Conservation (phyloP, 2,329 filamentous ascomycete species). For the Fusarium sambucinum region DNA sequence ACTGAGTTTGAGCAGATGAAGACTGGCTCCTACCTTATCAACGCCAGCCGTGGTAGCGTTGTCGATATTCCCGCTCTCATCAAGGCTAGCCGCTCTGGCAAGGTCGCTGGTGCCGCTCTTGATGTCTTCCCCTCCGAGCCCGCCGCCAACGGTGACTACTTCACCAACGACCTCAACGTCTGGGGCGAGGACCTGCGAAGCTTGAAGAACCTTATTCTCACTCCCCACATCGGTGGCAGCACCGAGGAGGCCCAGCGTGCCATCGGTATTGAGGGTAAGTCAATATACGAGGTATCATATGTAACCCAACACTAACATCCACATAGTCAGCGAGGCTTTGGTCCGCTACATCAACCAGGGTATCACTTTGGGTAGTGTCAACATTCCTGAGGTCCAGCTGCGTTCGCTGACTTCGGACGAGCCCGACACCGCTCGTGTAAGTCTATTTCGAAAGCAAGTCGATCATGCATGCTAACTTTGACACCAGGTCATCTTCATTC, state of each 20-base stretch:
- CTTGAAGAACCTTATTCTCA: conserved; percentile 93
- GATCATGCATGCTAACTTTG: conserved; percentile 28
- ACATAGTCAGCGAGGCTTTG: conserved; percentile 80
- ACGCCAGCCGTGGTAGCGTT: conserved; percentile 92
- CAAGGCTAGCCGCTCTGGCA: conserved; percentile 85
- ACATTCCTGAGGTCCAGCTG: conserved; percentile 93
- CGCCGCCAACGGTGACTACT: conserved; percentile 93
- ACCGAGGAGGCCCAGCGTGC: conserved; percentile 97
- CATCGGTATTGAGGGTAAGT: conserved; percentile 84
- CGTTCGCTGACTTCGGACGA: conserved; percentile 92
- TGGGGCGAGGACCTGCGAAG: conserved; percentile 89
- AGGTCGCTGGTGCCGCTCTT: conserved; percentile 92
- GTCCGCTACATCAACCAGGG: conserved; percentile 97
- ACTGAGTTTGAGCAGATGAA: conserved; percentile 90
- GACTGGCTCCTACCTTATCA: conserved; percentile 91
- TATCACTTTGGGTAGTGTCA: conserved; percentile 90
- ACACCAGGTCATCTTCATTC: conserved; percentile 86
- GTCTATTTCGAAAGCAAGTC: conserved; percentile 11
- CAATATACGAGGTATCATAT: background rate
- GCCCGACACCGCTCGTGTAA: conserved; percentile 84
- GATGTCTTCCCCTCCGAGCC: conserved; percentile 97
- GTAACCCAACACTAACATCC: conserved; percentile 25
- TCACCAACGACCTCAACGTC: conserved; percentile 82
- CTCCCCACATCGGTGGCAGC: conserved; percentile 96
- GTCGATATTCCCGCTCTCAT: conserved; percentile 95